These are phyloP conservation scores for Aristolochia fimbriata DNA, from an alignment of 164 flowering plant genomes.

Conservation along the genomic window DNA sequence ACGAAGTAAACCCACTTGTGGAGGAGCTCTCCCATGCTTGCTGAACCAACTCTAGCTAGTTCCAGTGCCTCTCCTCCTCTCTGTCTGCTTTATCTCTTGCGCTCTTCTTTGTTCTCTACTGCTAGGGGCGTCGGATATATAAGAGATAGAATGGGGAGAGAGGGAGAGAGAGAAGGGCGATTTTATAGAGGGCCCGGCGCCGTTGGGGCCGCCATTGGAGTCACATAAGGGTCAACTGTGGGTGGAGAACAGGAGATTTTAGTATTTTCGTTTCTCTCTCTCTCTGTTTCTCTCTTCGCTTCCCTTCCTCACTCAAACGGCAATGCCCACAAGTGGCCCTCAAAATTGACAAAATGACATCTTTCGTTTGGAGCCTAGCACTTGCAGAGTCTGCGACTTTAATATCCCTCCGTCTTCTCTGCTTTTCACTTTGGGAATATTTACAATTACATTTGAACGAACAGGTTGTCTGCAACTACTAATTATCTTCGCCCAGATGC, in stretches of 20 bases:
- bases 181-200: slow-evolving; percentile 38
- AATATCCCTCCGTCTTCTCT: too few relatives aligned
- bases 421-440: too few relatives aligned
- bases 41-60: too few relatives aligned
- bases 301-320: too few relatives aligned
- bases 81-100: slow-evolving; percentile 2
- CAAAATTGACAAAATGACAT: too few relatives aligned
- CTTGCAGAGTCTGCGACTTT: too few relatives aligned
- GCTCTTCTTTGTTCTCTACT: slow-evolving; percentile 1
- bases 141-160: background rate
- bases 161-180: slow-evolving; percentile 12
- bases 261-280: background rate
- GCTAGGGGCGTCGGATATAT: background rate
- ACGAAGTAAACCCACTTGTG: slow-evolving; percentile 1
- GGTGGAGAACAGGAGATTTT: slow-evolving; percentile 1
- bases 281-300: background rate
- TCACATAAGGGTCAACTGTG: slow-evolving; percentile 46
- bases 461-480: too few relatives aligned
- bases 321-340: too few relatives aligned
- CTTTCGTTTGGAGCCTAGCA: too few relatives aligned
- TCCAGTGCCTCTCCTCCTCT: background rate
- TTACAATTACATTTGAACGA: too few relatives aligned
- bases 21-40: slow-evolving; percentile 2
- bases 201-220: slow-evolving; percentile 72
- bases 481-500: too few relatives aligned